A percentile compares a stretch with the other conserved stretches of the same genome.
Evolutionary conservation across 805 yeast genomes (phyloP).

Genomic region (Cyberlindnera subsufficiens): DNA sequence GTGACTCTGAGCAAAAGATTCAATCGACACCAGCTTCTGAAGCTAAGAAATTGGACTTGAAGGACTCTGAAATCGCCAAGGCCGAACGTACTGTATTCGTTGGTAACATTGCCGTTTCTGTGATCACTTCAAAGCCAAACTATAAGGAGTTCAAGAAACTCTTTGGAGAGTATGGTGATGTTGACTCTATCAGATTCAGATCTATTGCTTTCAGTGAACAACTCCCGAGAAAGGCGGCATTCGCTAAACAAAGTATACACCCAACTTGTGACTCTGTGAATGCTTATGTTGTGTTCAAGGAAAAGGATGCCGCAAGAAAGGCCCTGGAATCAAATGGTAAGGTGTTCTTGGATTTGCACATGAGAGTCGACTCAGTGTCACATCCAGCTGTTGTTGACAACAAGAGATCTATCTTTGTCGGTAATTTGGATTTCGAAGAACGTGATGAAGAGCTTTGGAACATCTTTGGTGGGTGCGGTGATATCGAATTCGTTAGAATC

Average conservation of each 20-base stretch:
- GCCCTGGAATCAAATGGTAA: constrained; percentile 55
- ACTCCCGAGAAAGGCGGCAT: constrained; percentile 89
- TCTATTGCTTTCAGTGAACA: constrained; percentile 86
- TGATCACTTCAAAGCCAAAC: constrained; percentile 55
- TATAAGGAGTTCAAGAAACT: constrained; percentile 60
- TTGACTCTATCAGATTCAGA: constrained; percentile 82
- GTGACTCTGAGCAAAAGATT: constrained; percentile 17
- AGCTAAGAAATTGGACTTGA: constrained; percentile 46
- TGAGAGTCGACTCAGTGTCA: constrained; percentile 88
- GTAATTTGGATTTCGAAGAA: constrained; percentile 90
- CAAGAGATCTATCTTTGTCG: constrained; percentile 82
- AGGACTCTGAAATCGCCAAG: constrained; percentile 68
- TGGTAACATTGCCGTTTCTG: constrained; percentile 71
- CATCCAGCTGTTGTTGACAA: constrained; percentile 86
- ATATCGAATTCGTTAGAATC: constrained; percentile 83
- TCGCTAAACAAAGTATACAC: constrained; percentile 72
- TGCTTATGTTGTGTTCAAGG: constrained; percentile 78
- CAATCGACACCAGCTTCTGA: constrained; percentile 11
- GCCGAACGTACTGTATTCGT: constrained; percentile 84
- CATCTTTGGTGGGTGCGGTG: constrained; percentile 63
- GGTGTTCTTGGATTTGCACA: constrained; percentile 64
- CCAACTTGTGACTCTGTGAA: constrained; percentile 75
- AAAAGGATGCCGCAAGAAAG: constrained; percentile 39
- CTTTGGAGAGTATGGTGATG: constrained; percentile 36
- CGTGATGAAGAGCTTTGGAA: constrained; percentile 85